Conservation (phyloP, 208 protist genomes). For the Angomonas desouzai region DNA sequence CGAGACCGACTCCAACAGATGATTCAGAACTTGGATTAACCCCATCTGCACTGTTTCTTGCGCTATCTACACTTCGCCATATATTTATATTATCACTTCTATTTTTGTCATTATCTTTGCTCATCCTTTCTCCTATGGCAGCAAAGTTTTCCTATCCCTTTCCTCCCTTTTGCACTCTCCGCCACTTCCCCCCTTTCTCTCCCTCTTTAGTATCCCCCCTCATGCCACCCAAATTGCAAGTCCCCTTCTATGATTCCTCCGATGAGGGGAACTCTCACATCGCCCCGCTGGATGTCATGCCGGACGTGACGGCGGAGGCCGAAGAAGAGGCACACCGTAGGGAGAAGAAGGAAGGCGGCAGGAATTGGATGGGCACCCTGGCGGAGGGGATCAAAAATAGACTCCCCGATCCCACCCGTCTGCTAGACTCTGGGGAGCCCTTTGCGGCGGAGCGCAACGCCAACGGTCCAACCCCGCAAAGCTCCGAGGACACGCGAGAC, state of each 20-base stretch:
- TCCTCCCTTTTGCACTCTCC: conserved; percentile 10
- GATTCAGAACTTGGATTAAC: conserved; percentile 37
- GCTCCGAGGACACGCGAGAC: not conserved
- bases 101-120: too few species aligned
- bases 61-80: too few species aligned
- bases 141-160: too few species aligned
- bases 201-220: not conserved
- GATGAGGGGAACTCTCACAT: conserved; percentile 57
- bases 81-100: too few species aligned
- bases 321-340: not conserved
- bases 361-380: not conserved
- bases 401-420: not conserved
- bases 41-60: not conserved
- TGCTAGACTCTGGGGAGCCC: not conserved
- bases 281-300: conserved; percentile 31
- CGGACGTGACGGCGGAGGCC: conserved; percentile 14
- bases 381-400: not conserved
- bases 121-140: too few species aligned
- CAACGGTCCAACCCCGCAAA: not conserved
- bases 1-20: conserved; percentile 64
- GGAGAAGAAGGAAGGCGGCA: not conserved
- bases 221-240: conserved; percentile 24
- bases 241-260: conserved; percentile 68
- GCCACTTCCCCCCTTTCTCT: not conserved
- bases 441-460: not conserved